These are phyloP conservation scores for Lodderomyces metapsilosis DNA, from an alignment of 1,139 yeast genomes.

Conservation along the genomic window DNA sequence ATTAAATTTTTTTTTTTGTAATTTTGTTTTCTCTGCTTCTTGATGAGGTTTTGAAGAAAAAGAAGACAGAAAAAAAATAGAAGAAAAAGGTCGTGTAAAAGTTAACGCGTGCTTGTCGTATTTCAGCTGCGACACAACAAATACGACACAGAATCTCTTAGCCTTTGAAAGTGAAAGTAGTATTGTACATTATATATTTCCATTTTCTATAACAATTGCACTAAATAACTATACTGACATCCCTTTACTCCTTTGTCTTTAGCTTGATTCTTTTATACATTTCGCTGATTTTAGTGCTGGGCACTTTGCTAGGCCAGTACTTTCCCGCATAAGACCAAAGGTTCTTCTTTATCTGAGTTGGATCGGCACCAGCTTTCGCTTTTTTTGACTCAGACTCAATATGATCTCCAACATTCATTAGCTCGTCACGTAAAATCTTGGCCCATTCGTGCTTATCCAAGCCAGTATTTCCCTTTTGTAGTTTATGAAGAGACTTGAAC, in stretches of 20 bases:
- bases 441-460: constrained; percentile 88
- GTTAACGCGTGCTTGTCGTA: too few species aligned
- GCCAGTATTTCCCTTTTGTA: constrained; percentile 80
- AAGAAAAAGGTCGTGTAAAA: too few species aligned
- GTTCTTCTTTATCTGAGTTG: constrained; percentile 47
- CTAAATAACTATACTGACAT: too few species aligned
- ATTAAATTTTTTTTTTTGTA: neutral
- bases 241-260: constrained; percentile 14
- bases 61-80: too few species aligned
- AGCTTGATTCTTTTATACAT: constrained; percentile 73
- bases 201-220: too few species aligned
- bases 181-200: too few species aligned
- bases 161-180: too few species aligned
- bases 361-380: constrained; percentile 20
- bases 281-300: constrained; percentile 72
- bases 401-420: constrained; percentile 76
- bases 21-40: neutral
- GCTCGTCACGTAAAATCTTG: constrained; percentile 64
- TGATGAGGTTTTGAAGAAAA: neutral
- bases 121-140: too few species aligned
- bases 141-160: too few species aligned
- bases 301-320: constrained; percentile 94
- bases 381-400: constrained; percentile 31
- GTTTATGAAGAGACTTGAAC: constrained; percentile 65
- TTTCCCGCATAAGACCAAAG: constrained; percentile 89